Evolutionary conservation across 2,329 filamentous ascomycete species (phyloP).

Genomic region (Colletotrichum cuscutae): DNA sequence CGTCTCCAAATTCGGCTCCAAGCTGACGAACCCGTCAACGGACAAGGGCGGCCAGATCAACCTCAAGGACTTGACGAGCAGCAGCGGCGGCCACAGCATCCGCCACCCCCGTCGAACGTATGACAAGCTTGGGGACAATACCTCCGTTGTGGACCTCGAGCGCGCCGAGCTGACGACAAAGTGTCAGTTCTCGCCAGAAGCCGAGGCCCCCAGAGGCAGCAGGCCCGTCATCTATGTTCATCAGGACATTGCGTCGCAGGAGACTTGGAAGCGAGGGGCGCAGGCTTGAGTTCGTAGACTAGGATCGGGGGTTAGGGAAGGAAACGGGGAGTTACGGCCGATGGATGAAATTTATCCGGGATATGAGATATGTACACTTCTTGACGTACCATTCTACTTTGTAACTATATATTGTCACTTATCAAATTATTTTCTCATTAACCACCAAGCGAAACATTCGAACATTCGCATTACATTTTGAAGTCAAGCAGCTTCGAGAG

Average conservation of each 20-base stretch:
- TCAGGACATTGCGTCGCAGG: conserved; percentile 25
- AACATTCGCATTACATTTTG: neutral
- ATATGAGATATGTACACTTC: neutral
- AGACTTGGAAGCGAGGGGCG: neutral
- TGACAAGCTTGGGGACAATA: conserved; percentile 21
- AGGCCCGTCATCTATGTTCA: conserved; percentile 28
- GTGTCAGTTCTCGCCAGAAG: conserved; percentile 19
- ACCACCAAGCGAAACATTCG: neutral
- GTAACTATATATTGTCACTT: neutral
- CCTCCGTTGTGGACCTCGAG: conserved; percentile 18
- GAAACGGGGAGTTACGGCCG: too few species aligned
- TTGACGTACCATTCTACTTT: neutral
- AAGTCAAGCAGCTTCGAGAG: too few species aligned
- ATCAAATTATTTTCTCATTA: too few species aligned
- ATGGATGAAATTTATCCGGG: neutral
- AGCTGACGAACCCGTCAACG: conserved; percentile 28
- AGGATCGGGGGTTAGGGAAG: neutral
- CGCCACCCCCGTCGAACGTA: conserved; percentile 12
- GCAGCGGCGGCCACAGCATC: conserved; percentile 1
- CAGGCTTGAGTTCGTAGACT: neutral
- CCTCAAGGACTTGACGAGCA: conserved; percentile 13
- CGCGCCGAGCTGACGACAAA: conserved; percentile 15
- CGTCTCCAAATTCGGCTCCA: conserved; percentile 33
- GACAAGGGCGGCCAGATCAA: conserved; percentile 17
- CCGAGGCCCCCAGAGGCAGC: conserved; percentile 11